These are phyloP conservation scores for Persicaria maculosa DNA, from an alignment of 148 eudicot species.

Conservation along the genomic window DNA sequence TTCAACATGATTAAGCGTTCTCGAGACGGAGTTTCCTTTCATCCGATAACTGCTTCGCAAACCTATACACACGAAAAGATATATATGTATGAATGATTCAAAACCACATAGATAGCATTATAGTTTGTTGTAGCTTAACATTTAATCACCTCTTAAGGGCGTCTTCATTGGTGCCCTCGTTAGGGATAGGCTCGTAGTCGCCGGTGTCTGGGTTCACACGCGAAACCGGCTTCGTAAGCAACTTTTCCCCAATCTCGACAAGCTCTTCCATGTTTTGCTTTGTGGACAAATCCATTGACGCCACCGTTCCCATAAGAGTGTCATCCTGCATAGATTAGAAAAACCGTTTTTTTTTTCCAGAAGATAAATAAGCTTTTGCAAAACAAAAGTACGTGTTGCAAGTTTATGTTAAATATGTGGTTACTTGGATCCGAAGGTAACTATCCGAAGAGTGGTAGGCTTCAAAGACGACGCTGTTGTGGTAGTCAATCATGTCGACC, in stretches of 20 bases:
- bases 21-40: constrained; percentile 38
- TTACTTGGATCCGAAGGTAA: constrained; percentile 59
- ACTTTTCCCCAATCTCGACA: constrained; percentile 35
- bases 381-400: neutral
- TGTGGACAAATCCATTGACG: constrained; percentile 30
- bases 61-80: constrained; percentile 14
- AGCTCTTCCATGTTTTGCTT: constrained; percentile 31
- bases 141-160: constrained; percentile 31
- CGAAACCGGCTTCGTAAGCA: constrained; percentile 36
- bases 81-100: neutral
- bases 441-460: constrained; percentile 32
- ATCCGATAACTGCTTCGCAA: constrained; percentile 47
- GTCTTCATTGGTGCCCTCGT: constrained; percentile 36
- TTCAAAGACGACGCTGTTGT: constrained; percentile 33
- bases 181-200: constrained; percentile 30
- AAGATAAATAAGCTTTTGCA: neutral
- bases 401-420: neutral
- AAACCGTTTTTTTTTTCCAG: neutral
- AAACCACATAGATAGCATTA: neutral
- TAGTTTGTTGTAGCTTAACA: neutral
- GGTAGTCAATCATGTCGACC: constrained; percentile 40
- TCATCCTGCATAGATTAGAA: constrained; percentile 30
- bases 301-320: constrained; percentile 24
- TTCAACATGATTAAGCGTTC: neutral
- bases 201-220: constrained; percentile 30